Percentiles rank a stretch among this genome's conserved stretches.
Evolutionary conservation across 2,329 filamentous ascomycete species (phyloP).

Genomic region (Epichloe hybrida): DNA sequence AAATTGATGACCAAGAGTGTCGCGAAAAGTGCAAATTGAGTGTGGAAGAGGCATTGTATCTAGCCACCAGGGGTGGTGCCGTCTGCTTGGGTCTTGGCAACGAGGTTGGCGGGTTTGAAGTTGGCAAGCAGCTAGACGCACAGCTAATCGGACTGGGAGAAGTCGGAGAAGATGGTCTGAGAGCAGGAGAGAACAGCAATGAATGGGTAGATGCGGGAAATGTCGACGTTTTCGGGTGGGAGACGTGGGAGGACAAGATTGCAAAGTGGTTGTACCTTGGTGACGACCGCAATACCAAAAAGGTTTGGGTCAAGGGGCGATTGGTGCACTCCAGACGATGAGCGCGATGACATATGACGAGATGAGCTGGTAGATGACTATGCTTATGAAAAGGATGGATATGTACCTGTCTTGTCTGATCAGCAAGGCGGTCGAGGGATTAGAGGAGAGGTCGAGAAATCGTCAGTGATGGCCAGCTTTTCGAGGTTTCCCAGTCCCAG

Average conservation of each 20-base stretch:
- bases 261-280: conserved; percentile 94
- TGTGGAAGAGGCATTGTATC: conserved; percentile 75
- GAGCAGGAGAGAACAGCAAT: conserved; percentile 11
- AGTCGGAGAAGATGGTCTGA: conserved; percentile 25
- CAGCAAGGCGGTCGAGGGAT: no score
- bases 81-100: conserved; percentile 60
- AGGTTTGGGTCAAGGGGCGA: conserved; percentile 78
- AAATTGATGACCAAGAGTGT: conserved; percentile 18
- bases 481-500: no score
- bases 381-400: background rate
- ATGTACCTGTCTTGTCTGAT: no score
- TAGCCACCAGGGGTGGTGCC: conserved; percentile 82
- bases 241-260: conserved; percentile 72
- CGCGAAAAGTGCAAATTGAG: conserved; percentile 50
- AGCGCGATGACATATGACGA: background rate
- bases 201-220: conserved; percentile 35
- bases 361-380: background rate
- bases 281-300: conserved; percentile 79
- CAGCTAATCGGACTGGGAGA: conserved; percentile 58
- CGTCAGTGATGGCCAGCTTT: no score
- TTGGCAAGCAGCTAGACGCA: conserved; percentile 83
- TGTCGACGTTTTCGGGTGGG: conserved; percentile 85
- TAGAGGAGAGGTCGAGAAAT: no score
- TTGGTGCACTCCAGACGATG: conserved; percentile 52
- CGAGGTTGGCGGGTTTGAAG: conserved; percentile 66